Evolutionary conservation across 1,284 basidiomycete species (phyloP).

Genomic region (Moniliophthora roreri): DNA sequence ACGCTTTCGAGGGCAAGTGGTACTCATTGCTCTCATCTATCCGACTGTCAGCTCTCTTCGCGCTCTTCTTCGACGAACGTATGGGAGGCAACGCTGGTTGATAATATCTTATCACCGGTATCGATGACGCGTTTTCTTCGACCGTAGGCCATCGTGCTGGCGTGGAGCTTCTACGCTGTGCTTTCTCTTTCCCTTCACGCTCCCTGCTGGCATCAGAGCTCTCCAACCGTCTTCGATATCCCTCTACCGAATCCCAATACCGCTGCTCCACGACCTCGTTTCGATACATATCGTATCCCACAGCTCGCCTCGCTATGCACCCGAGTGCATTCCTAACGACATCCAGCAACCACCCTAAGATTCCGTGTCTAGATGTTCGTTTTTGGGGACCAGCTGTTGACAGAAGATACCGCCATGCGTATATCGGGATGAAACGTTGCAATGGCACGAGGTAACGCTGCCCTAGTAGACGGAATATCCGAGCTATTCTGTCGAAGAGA

Average conservation of each 20-base stretch:
- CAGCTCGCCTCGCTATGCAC: too few species aligned
- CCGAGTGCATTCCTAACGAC: too few species aligned
- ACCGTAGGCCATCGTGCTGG: neutral
- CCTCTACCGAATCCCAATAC: neutral
- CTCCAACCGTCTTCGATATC: neutral
- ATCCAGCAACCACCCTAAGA: too few species aligned
- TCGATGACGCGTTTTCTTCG: neutral
- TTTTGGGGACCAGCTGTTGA: too few species aligned
- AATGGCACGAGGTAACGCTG: too few species aligned
- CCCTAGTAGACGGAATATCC: too few species aligned
- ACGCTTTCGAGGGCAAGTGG: constrained; percentile 15
- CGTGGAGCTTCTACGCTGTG: neutral
- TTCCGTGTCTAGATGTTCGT: too few species aligned
- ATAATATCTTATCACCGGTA: neutral
- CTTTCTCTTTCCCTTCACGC: neutral
- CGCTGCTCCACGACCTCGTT: neutral
- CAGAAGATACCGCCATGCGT: too few species aligned
- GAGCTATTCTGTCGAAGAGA: too few species aligned
- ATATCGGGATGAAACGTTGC: too few species aligned
- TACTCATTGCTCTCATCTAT: constrained; percentile 8
- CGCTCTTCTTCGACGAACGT: neutral
- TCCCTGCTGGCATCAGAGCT: neutral
- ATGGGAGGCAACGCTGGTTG: neutral
- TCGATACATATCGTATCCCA: neutral
- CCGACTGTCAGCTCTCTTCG: constrained; percentile 1